Conservation (phyloP, 2,329 filamentous ascomycete genomes). For the Phaeophleospora eucalypticola region DNA sequence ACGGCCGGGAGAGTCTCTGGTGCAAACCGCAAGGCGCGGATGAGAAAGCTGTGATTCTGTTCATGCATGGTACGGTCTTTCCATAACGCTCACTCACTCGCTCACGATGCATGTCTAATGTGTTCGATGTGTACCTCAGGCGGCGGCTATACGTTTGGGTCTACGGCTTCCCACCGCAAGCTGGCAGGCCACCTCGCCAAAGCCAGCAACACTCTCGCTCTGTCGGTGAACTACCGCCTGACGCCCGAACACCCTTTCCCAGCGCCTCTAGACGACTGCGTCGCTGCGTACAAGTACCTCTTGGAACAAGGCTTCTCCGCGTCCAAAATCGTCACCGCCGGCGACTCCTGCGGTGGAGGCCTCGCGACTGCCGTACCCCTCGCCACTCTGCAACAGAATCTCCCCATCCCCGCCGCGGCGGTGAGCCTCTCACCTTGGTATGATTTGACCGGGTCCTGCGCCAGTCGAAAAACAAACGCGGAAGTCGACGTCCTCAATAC, state of each 20-base stretch:
- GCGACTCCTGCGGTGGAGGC: slow-evolving; percentile 27
- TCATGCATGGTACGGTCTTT: slow-evolving; percentile 24
- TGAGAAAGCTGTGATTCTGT: slow-evolving; percentile 21
- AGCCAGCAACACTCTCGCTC: slow-evolving; percentile 44
- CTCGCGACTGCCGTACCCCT: slow-evolving; percentile 24
- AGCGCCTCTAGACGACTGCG: slow-evolving; percentile 51
- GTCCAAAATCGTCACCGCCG: slow-evolving; percentile 22
- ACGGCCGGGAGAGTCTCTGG: slow-evolving; percentile 22
- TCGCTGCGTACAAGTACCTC: slow-evolving; percentile 53
- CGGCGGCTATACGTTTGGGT: slow-evolving; percentile 26
- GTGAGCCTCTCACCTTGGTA: slow-evolving; percentile 27
- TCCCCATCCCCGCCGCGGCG: slow-evolving; percentile 19
- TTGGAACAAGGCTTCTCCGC: slow-evolving; percentile 40
- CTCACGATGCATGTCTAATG: too few relatives aligned
- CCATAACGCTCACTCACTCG: too few relatives aligned
- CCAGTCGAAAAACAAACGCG: slow-evolving; percentile 18
- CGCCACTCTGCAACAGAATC: slow-evolving; percentile 16
- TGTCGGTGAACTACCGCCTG: slow-evolving; percentile 56
- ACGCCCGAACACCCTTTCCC: slow-evolving; percentile 58
- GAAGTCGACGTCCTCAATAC: slow-evolving; percentile 23
- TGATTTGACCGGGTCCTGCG: slow-evolving; percentile 17
- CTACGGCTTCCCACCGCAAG: slow-evolving; percentile 24
- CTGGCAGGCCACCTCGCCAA: slow-evolving; percentile 40
- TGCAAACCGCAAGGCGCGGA: slow-evolving; percentile 19
- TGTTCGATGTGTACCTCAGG: slow-evolving; percentile 5